Conservation (phyloP, 441 rosid species). For the Geranium incanum region DNA sequence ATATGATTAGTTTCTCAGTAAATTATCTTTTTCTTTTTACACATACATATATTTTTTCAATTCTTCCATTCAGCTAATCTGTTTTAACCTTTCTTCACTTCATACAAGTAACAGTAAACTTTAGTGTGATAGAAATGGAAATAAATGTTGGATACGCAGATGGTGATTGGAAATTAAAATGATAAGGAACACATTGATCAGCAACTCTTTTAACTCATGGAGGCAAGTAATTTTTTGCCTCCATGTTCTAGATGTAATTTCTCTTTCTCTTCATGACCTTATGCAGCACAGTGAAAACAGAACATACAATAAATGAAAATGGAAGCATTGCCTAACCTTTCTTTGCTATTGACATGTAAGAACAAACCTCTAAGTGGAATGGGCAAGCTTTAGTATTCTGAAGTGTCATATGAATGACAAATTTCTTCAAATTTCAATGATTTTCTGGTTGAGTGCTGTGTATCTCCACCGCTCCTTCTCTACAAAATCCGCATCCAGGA, state of each 20-base stretch:
- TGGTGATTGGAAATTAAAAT: background rate
- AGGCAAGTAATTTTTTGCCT: background rate
- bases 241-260: background rate
- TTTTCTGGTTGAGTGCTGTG: conserved; percentile 62
- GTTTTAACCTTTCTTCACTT: background rate
- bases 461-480: conserved; percentile 79
- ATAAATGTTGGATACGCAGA: background rate
- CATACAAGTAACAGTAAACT: no score
- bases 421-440: conserved; percentile 39
- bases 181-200: no score
- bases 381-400: background rate
- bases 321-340: background rate
- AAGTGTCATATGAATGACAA: conserved; percentile 3
- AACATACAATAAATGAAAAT: background rate
- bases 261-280: background rate
- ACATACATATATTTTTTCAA: no score
- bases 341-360: background rate
- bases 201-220: background rate
- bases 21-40: no score
- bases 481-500: conserved; percentile 81
- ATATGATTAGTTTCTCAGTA: background rate
- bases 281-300: background rate
- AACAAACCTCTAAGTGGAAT: background rate
- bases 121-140: background rate
- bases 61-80: background rate